Evolutionary conservation across 345 rosid genomes (phyloP), one percentile per base, ranked within the genome.

Genomic region (Eucalyptus cloeziana): DNA sequence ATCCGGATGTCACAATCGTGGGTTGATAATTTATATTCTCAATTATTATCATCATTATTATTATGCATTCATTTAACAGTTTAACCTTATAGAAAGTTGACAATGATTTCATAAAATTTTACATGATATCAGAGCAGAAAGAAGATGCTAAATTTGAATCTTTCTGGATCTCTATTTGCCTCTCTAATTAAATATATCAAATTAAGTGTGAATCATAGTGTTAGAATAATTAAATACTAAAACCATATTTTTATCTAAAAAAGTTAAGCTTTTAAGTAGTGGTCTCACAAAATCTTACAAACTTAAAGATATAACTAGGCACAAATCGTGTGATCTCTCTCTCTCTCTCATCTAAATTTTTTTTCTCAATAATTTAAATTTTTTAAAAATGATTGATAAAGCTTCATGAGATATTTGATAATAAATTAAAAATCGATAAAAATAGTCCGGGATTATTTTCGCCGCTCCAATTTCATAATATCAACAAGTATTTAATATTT

Each of bases 101-200:
- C 1, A 52, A 19, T 52, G 24, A 52, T 52, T 17, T 52, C 56
- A 52, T 52, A 52, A 52, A 52, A 52, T 7, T 21, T 52, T 17
- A 52, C 22, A 52, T 0, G 2, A 52, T 7, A 19, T 52, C 4
- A 51, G 0, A 52, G 24, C 0, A 52, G 2, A 52, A 52, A 52
- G 4, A 52, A 52, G 0, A 4, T 7, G 56, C 1, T 52, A 2
- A 52, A 9, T 52, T 17, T 52, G 56, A 52, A 52, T 52, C 2
- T 52, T 19, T 52, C 2, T 52, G 19, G 8, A 52, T 1, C 4
- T 52, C 24, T 52, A 52, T 52, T 52, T 19, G 4, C 1, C 24
- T 52, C 56, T 52, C 10, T 4, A 52, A 19, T 52, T 19, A 52
- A 19, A 19, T 52, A 52, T 7, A 22, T 52, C 1, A 19, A 9